Conservation (phyloP, 2,329 filamentous ascomycete species). For the Endoconidiophora polonica region DNA sequence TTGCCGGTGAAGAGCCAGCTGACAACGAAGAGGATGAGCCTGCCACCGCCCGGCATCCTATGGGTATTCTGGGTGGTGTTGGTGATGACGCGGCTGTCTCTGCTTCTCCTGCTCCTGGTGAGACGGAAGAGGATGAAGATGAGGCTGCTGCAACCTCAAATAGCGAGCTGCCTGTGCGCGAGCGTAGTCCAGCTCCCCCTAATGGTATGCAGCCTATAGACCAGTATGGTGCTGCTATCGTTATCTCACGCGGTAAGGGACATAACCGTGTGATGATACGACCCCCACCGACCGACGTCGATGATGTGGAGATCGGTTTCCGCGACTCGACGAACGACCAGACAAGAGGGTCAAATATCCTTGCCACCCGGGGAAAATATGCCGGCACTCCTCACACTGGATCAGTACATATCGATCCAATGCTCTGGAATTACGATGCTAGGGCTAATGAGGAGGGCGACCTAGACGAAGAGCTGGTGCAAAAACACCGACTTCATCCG, state of each 20-base stretch:
- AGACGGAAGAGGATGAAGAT: constrained; percentile 10
- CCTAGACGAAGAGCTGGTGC: constrained; percentile 33
- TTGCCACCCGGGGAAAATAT: constrained; percentile 33
- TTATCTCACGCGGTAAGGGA: constrained; percentile 26
- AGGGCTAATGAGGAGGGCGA: constrained; percentile 31
- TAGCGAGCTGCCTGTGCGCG: constrained; percentile 19
- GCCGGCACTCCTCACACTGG: constrained; percentile 36
- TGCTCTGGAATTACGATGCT: constrained; percentile 35
- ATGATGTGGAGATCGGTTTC: constrained; percentile 40
- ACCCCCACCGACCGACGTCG: constrained; percentile 31
- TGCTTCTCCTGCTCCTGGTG: constrained; percentile 11
- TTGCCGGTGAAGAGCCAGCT: constrained; percentile 7
- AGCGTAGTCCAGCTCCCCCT: constrained; percentile 24
- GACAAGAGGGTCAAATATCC: constrained; percentile 20
- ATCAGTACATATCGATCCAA: constrained; percentile 37
- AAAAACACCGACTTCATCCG: constrained; percentile 34
- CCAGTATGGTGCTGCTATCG: constrained; percentile 33
- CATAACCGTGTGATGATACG: constrained; percentile 37
- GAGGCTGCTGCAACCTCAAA: constrained; percentile 4
- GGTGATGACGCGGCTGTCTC: constrained; percentile 10
- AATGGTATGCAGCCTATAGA: constrained; percentile 31
- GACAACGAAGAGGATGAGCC: constrained; percentile 14
- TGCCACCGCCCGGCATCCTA: constrained; percentile 13
- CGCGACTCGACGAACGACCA: constrained; percentile 41
- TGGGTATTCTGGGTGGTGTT: constrained; percentile 21